These are phyloP conservation scores for Heliamphora exappendiculata DNA, from an alignment of 148 eudicot genomes.

Conservation along the genomic window DNA sequence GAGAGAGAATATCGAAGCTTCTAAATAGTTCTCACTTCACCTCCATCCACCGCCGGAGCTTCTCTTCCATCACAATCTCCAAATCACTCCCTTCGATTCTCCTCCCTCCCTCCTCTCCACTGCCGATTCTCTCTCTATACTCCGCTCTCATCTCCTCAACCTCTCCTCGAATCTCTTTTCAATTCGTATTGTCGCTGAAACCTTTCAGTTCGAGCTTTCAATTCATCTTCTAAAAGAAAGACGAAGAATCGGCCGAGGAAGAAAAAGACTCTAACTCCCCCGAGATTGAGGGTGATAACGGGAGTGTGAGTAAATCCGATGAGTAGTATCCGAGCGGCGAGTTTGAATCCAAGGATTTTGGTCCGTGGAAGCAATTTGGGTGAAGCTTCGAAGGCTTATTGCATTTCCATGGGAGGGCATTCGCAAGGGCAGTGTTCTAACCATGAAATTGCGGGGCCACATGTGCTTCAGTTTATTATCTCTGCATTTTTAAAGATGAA, in stretches of 20 bases:
- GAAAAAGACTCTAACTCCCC: background rate
- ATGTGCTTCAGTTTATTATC: conserved; percentile 17
- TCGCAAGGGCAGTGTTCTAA: conserved; percentile 70
- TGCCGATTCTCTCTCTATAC: conserved; percentile 14
- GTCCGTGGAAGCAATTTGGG: conserved; percentile 52
- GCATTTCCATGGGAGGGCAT: conserved; percentile 81
- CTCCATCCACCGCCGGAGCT: conserved; percentile 27
- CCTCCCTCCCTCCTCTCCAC: conserved; percentile 10
- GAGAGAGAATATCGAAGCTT: conserved; percentile 31
- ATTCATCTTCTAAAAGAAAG: conserved; percentile 9
- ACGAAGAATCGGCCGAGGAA: background rate
- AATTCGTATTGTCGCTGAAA: background rate
- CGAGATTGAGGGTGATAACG: background rate
- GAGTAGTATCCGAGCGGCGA: conserved; percentile 72
- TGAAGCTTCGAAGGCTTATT: conserved; percentile 64
- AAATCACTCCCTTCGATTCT: conserved; percentile 9
- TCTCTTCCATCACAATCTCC: conserved; percentile 8
- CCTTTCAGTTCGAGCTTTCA: conserved; percentile 15
- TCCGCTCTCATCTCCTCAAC: background rate
- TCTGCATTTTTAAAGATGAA: background rate
- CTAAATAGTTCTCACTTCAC: conserved; percentile 17
- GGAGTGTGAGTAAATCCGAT: background rate
- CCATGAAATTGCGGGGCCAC: conserved; percentile 85
- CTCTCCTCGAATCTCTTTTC: background rate
- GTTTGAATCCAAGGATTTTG: conserved; percentile 44